Evolutionary conservation across 805 yeast genomes (phyloP).

Genomic region (Starmerella geochares): DNA sequence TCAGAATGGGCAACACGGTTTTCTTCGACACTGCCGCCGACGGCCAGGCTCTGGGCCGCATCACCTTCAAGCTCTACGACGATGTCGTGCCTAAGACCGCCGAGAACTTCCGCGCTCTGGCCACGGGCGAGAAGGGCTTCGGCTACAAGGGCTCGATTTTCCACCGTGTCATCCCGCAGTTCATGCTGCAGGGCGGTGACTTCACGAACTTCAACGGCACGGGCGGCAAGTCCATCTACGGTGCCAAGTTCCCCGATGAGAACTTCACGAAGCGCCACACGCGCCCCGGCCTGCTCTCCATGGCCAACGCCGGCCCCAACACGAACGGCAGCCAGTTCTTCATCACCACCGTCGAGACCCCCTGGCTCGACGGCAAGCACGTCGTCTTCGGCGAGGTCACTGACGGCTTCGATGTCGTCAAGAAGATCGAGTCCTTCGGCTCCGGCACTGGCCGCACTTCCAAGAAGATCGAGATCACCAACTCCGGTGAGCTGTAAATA

Average conservation of each 20-base stretch:
- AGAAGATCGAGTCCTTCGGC: slow-evolving; percentile 72
- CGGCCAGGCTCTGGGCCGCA: slow-evolving; percentile 70
- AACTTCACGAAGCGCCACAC: slow-evolving; percentile 60
- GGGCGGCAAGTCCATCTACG: slow-evolving; percentile 84
- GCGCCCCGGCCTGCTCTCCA: slow-evolving; percentile 74
- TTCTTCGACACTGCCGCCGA: slow-evolving; percentile 74
- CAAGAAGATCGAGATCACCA: slow-evolving; percentile 54
- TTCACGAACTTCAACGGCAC: slow-evolving; percentile 78
- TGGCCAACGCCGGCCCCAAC: slow-evolving; percentile 98
- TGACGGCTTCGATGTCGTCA: slow-evolving; percentile 76
- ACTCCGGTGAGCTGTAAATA: slow-evolving; percentile 48
- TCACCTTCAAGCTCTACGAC: slow-evolving; percentile 78
- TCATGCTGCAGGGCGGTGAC: slow-evolving; percentile 91
- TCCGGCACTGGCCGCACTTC: slow-evolving; percentile 56
- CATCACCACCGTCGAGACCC: slow-evolving; percentile 78
- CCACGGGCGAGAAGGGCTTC: slow-evolving; percentile 90
- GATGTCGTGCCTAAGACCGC: slow-evolving; percentile 92
- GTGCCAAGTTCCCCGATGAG: slow-evolving; percentile 67
- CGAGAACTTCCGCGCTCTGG: slow-evolving; percentile 88
- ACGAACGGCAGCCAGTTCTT: slow-evolving; percentile 97
- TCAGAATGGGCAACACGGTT: slow-evolving; percentile 39
- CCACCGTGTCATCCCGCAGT: slow-evolving; percentile 95
- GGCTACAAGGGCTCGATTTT: slow-evolving; percentile 78
- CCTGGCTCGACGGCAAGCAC: slow-evolving; percentile 90
- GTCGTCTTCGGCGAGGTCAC: slow-evolving; percentile 89